Percentiles rank a stretch among this genome's conserved stretches.
Evolutionary conservation across 306 rosid genomes (phyloP).

Genomic region (Gastrolobium villosum): DNA sequence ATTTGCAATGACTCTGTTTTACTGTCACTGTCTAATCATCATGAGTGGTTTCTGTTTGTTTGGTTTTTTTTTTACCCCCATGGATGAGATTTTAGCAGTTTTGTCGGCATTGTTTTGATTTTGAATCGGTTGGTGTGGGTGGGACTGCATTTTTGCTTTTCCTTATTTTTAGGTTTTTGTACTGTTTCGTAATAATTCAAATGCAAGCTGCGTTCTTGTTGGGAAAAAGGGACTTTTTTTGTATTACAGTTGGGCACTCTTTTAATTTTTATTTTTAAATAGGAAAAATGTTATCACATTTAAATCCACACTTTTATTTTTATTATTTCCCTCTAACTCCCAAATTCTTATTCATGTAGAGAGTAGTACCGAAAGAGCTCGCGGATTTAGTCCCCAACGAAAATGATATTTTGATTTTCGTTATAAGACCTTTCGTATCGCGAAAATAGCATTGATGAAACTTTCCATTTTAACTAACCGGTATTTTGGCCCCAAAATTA

Average conservation of each 20-base stretch:
- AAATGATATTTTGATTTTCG: neutral
- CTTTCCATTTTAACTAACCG: constrained; percentile 9
- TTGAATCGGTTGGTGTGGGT: constrained; percentile 10
- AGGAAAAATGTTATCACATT: no score
- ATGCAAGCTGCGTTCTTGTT: neutral
- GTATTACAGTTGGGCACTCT: no score
- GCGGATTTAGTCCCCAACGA: neutral
- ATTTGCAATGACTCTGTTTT: neutral
- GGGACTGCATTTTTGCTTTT: constrained; percentile 11
- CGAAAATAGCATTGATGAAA: neutral
- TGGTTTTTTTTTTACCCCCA: neutral
- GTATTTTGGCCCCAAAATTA: neutral
- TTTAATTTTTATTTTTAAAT: no score
- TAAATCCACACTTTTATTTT: no score
- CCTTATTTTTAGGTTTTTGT: neutral
- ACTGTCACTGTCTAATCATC: constrained; percentile 30
- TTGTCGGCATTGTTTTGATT: constrained; percentile 46
- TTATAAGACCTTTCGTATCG: neutral
- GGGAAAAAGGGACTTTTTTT: neutral
- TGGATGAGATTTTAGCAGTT: neutral
- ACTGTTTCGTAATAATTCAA: constrained; percentile 14
- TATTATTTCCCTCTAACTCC: no score
- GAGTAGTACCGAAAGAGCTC: no score
- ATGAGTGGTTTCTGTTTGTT: neutral
- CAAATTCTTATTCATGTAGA: no score